Evolutionary conservation across 176 grass and related monocot genomes (phyloP).

Genomic region (Ampelocalamus luodianensis): DNA sequence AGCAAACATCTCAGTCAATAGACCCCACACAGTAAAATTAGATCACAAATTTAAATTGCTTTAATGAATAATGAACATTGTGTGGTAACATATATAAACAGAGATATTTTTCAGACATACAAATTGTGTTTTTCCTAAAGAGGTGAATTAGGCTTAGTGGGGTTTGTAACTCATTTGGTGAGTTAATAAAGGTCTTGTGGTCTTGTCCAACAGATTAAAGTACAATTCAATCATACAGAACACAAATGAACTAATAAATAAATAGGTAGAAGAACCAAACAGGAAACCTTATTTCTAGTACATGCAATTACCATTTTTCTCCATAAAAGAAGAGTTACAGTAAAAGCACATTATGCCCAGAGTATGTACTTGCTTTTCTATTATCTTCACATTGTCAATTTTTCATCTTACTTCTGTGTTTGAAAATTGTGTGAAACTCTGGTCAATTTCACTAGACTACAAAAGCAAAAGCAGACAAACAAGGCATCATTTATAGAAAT

Average conservation of each 20-base stretch:
- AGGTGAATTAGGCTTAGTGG: conserved; percentile 13
- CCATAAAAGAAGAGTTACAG: not conserved
- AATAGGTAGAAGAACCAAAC: conserved; percentile 16
- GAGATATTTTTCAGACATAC: conserved; percentile 10
- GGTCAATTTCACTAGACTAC: not conserved
- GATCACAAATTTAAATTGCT: conserved; percentile 13
- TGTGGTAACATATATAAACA: conserved; percentile 13
- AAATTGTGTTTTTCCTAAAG: not conserved
- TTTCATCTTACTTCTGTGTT: not conserved
- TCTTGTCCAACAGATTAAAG: conserved; percentile 14
- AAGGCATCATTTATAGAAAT: not conserved
- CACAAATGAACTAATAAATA: not conserved
- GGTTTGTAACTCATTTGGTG: conserved; percentile 2
- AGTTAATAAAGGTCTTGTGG: not conserved
- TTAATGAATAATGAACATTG: conserved; percentile 8
- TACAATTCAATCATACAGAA: not conserved
- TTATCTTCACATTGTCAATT: not conserved
- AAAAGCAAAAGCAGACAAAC: not conserved
- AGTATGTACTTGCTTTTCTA: conserved; percentile 25
- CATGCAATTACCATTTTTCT: not conserved
- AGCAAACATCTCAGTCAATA: conserved; percentile 9
- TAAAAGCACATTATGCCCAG: not conserved
- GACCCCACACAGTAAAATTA: not conserved
- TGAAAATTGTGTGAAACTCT: not conserved
- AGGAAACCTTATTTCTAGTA: conserved; percentile 15